Percentiles rank a stretch among this genome's conserved stretches.
Conservation (phyloP, 2,329 filamentous ascomycete genomes). For the Basipetospora chlamydospora region DNA sequence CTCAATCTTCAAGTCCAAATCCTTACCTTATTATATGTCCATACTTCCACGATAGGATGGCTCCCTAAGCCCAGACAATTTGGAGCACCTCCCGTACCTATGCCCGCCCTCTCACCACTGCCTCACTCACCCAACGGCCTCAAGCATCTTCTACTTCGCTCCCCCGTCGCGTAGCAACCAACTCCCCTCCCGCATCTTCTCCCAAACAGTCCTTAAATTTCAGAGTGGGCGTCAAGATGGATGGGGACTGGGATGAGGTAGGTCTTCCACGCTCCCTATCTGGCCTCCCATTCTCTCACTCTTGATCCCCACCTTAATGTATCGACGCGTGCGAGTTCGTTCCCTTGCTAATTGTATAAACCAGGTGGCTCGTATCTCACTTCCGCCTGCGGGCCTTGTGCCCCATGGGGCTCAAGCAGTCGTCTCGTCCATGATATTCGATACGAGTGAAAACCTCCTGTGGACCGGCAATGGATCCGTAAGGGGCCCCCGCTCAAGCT, state of each 20-base stretch:
- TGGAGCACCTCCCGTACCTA: no score
- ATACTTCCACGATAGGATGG: no score
- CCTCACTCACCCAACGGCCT: no score
- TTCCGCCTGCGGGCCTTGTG: conserved; percentile 46
- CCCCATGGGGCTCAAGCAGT: conserved; percentile 47
- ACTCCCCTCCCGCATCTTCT: neutral
- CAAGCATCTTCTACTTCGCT: neutral
- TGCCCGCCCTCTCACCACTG: no score
- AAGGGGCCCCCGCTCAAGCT: conserved; percentile 18
- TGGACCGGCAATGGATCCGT: conserved; percentile 91
- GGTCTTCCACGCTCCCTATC: conserved; percentile 14
- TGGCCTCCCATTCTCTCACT: neutral
- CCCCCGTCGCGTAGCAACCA: neutral
- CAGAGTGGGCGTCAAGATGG: conserved; percentile 26
- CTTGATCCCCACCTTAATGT: no score
- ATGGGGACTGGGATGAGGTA: conserved; percentile 56
- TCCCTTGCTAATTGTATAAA: conserved; percentile 6
- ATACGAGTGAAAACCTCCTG: conserved; percentile 74
- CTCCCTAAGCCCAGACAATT: no score
- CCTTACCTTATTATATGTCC: no score
- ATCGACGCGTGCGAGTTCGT: no score
- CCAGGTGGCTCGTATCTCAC: conserved; percentile 10
- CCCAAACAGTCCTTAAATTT: neutral
- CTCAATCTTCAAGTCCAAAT: no score
- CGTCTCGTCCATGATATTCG: conserved; percentile 74